These are phyloP conservation scores for Blastobotrys illinoisensis DNA, from an alignment of 1,139 yeast species.

Conservation along the genomic window DNA sequence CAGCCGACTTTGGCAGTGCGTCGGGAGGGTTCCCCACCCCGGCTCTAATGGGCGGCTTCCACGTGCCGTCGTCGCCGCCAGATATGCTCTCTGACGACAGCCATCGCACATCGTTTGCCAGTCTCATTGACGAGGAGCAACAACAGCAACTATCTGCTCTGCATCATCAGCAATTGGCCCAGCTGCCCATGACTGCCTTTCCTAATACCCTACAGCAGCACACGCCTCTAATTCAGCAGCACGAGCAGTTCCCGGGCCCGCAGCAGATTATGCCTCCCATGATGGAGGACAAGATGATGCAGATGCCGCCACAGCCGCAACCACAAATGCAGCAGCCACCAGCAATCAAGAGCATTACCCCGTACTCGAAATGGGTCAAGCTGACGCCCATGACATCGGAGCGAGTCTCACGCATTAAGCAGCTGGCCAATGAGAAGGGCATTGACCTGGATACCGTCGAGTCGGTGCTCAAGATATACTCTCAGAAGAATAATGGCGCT, in stretches of 20 bases:
- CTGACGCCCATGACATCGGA: constrained; percentile 28
- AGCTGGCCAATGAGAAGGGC: constrained; percentile 28
- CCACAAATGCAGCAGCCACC: constrained; percentile 8
- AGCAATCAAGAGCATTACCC: constrained; percentile 9
- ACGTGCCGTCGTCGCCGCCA: not conserved
- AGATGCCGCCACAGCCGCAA: constrained; percentile 1
- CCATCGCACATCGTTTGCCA: not conserved
- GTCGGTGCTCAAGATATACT: constrained; percentile 27
- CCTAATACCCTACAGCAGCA: not conserved
- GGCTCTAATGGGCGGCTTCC: not conserved
- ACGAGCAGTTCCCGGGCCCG: not conserved
- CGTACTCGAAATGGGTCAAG: constrained; percentile 29
- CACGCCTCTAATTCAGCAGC: not conserved
- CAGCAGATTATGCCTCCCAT: not conserved
- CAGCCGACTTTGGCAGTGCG: not conserved
- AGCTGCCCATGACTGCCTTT: not conserved
- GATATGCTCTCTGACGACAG: not conserved
- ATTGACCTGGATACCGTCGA: constrained; percentile 30
- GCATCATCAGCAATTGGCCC: constrained; percentile 1
- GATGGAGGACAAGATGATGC: not conserved
- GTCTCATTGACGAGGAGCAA: not conserved
- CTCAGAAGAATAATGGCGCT: constrained; percentile 15
- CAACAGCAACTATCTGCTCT: not conserved
- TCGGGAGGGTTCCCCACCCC: not conserved
- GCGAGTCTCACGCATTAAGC: constrained; percentile 25